Base-by-base conservation (phyloP, 164 flowering plant species). In the Brasenia schreberi region DNA sequence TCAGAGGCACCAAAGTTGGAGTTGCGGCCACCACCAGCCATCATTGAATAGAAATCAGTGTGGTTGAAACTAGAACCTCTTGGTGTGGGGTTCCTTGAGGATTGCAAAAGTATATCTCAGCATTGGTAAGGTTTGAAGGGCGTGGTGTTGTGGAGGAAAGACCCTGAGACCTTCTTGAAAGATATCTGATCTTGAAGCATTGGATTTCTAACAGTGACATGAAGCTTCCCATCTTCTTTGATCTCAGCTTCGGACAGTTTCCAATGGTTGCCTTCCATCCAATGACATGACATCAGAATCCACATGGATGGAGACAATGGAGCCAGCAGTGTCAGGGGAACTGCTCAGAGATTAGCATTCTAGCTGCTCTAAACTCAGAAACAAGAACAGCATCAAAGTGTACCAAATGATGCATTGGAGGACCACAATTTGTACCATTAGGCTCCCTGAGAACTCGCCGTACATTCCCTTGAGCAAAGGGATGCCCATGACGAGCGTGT, bases 401-500 rank as follows among this genome's bases (percentile, higher is more conserved):
- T 92, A 92, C 97, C 97, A 92, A 64, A 92, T 89, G 64, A 92
- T 92, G 69, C 94, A 87, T 67, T 89, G 97, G 17, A 92, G 85
- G 0, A 92, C 96, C 23, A 92, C 97, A 16, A 92, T 87, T 58
- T 92, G 97, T 7, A 92, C 96, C 97, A 92, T 92, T 4, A 92
- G 71, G 63, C 80, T 77, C 5, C 96, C 94, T 0, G 90, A 85
- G 65, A 61, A 80, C 0, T 77, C 85, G 0, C 96, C 97, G 56
- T 92, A 92, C 97, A 92, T 92, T 4, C 97, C 97, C 66, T 87
- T 86, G 10, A 92, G 81, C 11, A 92, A 67, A 27, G 97, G 97
- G n/a, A 92, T 89, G 11, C 97, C 97, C 97, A 92, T 92, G 4
- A 92, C 97, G 4, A 92, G 86, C 1, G 96, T 92, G 81, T 92